Evolutionary conservation across 2,329 filamentous ascomycete species (phyloP).

Genomic region (Pseudogymnoascus sp.): DNA sequence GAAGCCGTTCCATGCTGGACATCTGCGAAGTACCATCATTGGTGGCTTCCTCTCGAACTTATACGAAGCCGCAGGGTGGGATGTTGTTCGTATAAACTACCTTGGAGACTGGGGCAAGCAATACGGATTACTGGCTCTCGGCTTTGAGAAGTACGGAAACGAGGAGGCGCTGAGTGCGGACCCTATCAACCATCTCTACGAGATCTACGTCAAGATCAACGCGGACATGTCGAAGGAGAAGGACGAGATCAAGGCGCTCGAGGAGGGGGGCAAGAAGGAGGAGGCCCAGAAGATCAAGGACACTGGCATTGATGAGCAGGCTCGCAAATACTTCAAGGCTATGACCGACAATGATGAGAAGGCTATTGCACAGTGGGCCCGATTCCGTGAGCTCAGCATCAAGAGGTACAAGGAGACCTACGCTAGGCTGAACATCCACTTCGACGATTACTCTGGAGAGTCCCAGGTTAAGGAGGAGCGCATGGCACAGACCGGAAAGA

Average conservation of each 20-base stretch:
- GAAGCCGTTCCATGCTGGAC: conserved; percentile 70
- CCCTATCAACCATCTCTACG: conserved; percentile 73
- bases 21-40: conserved; percentile 69
- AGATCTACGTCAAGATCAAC: conserved; percentile 73
- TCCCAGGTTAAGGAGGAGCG: conserved; percentile 59
- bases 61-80: conserved; percentile 60
- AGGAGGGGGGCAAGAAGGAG: conserved; percentile 34
- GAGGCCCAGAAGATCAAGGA: conserved; percentile 42
- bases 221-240: conserved; percentile 55
- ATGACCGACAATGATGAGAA: conserved; percentile 60
- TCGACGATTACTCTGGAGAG: conserved; percentile 66
- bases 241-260: conserved; percentile 51
- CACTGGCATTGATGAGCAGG: conserved; percentile 62
- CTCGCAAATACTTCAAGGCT: conserved; percentile 61
- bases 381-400: conserved; percentile 60
- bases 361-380: conserved; percentile 54
- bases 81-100: conserved; percentile 65
- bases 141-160: conserved; percentile 65
- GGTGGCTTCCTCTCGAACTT: conserved; percentile 64
- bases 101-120: conserved; percentile 74
- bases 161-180: conserved; percentile 63
- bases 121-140: conserved; percentile 60
- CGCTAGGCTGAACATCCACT: conserved; percentile 60
- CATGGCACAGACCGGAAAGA: conserved; percentile 55
- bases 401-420: conserved; percentile 60